phyloP scores from a whole-genome alignment of 805 yeast species.

The Monosporozyma siamensis region DNA sequence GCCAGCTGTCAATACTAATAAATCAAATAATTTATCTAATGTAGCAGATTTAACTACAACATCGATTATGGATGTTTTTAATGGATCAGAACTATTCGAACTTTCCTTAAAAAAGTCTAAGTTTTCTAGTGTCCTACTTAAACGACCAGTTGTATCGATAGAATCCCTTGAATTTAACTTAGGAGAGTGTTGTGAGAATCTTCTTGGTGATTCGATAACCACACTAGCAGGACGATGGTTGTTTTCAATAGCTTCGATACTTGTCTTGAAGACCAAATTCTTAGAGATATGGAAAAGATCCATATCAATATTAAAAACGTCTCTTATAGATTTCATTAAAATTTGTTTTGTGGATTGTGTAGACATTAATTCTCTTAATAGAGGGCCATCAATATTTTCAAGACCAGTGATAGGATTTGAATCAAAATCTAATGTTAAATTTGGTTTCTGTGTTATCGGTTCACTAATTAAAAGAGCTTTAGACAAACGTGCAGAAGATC shows the following conservation, averaged over 20 bases:
- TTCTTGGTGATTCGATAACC: slow-evolving; percentile 38
- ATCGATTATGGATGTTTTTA: slow-evolving; percentile 30
- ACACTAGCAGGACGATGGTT: slow-evolving; percentile 39
- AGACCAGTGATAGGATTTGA: slow-evolving; percentile 36
- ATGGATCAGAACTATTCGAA: slow-evolving; percentile 27
- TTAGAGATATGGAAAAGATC: slow-evolving; percentile 46
- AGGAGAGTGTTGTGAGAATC: slow-evolving; percentile 33
- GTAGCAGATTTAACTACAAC: slow-evolving; percentile 62
- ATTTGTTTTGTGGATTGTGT: slow-evolving; percentile 35
- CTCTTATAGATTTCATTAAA: slow-evolving; percentile 48
- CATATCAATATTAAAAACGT: slow-evolving; percentile 53
- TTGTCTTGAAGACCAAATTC: slow-evolving; percentile 51
- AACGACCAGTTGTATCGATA: slow-evolving; percentile 14
- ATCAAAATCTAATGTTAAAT: not conserved
- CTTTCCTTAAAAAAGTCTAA: slow-evolving; percentile 27
- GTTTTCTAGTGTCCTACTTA: slow-evolving; percentile 23
- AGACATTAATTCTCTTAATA: slow-evolving; percentile 17
- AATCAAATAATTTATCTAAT: slow-evolving; percentile 67
- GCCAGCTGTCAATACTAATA: slow-evolving; percentile 62
- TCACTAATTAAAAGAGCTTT: slow-evolving; percentile 10
- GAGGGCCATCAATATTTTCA: slow-evolving; percentile 35
- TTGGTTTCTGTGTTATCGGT: slow-evolving; percentile 3
- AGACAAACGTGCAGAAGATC: slow-evolving; percentile 18
- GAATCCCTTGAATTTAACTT: slow-evolving; percentile 13
- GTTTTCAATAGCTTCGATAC: slow-evolving; percentile 26